Evolutionary conservation across 805 yeast species (phyloP).

Genomic region (Ascoidea rubescens): DNA sequence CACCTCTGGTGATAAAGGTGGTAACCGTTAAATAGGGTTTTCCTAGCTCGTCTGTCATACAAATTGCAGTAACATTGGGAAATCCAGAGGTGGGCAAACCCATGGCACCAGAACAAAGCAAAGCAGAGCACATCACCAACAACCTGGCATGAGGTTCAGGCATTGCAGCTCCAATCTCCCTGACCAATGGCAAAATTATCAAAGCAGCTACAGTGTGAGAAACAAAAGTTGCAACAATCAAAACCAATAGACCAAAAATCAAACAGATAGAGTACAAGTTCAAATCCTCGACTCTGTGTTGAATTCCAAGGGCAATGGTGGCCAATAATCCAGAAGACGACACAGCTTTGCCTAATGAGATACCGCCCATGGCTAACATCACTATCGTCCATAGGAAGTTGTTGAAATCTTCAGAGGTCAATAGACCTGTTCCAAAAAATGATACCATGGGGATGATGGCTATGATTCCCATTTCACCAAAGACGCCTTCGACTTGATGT

Average conservation of each 20-base stretch:
- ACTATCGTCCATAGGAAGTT: constrained; percentile 96
- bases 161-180: constrained; percentile 71
- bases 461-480: constrained; percentile 96
- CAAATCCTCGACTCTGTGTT: constrained; percentile 50
- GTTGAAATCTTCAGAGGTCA: constrained; percentile 84
- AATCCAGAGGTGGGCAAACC: constrained; percentile 96
- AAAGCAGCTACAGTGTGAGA: constrained; percentile 96
- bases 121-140: constrained; percentile 50
- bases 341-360: constrained; percentile 90
- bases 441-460: constrained; percentile 82
- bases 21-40: constrained; percentile 78
- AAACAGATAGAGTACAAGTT: constrained; percentile 54
- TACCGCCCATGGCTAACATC: constrained; percentile 94
- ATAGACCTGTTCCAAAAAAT: constrained; percentile 83
- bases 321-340: constrained; percentile 77
- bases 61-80: constrained; percentile 95
- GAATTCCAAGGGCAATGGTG: constrained; percentile 63
- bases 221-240: constrained; percentile 85
- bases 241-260: constrained; percentile 69
- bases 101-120: constrained; percentile 90
- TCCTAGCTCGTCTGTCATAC: constrained; percentile 87
- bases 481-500: constrained; percentile 49
- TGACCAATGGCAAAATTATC: constrained; percentile 80
- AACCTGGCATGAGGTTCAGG: constrained; percentile 70
- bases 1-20: constrained; percentile 81